A percentile compares a stretch with the other conserved stretches of the same genome.
These are phyloP conservation scores for Penicillium occitanis DNA, from an alignment of 2,329 filamentous ascomycete species.

Conservation along the genomic window DNA sequence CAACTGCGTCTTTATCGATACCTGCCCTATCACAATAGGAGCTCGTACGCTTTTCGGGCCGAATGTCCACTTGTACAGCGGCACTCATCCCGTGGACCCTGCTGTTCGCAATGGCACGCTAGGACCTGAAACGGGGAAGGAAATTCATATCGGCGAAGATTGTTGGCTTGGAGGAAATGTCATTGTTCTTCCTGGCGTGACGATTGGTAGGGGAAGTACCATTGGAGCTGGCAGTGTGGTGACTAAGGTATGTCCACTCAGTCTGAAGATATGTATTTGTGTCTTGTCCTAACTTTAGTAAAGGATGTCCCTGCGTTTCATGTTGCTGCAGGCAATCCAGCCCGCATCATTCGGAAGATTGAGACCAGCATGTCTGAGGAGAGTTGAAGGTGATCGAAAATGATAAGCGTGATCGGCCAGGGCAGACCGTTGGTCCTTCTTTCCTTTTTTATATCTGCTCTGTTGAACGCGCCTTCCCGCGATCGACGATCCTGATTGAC, in stretches of 20 bases:
- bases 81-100: conserved; percentile 75
- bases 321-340: conserved; percentile 44
- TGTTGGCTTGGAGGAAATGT: conserved; percentile 76
- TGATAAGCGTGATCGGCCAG: background rate
- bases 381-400: background rate
- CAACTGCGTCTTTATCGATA: conserved; percentile 75
- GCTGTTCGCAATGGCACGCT: conserved; percentile 68
- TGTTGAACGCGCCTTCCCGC: background rate
- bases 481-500: conserved; percentile 3
- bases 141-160: conserved; percentile 75
- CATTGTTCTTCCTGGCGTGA: conserved; percentile 72
- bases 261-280: background rate
- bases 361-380: conserved; percentile 36
- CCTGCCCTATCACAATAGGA: conserved; percentile 71
- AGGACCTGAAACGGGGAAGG: conserved; percentile 72
- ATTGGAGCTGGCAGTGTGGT: conserved; percentile 82
- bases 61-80: conserved; percentile 73
- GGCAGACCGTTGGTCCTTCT: background rate
- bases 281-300: background rate
- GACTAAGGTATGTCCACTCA: conserved; percentile 58
- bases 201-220: conserved; percentile 69
- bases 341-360: conserved; percentile 40
- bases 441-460: background rate
- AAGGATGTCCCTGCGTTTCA: conserved; percentile 45
- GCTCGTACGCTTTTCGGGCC: conserved; percentile 75